Percentiles rank a stretch among this genome's conserved stretches.
Evolutionary conservation across 1,139 yeast genomes (phyloP).

Genomic region (Debaryomycetaceae sp.): DNA sequence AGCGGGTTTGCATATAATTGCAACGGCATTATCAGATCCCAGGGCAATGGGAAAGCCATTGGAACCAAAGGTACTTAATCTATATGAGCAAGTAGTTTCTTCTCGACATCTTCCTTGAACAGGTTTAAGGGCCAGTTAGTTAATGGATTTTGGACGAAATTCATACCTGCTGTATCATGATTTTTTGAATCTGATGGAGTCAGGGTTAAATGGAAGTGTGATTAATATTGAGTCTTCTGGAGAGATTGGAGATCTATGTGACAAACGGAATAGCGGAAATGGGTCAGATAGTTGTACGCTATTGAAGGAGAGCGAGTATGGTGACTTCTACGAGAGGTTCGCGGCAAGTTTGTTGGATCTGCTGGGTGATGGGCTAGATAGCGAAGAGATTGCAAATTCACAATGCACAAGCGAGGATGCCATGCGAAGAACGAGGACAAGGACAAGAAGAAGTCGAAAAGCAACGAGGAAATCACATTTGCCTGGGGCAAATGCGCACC

Average conservation of each 20-base stretch:
- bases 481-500: no score
- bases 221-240: conserved; percentile 10
- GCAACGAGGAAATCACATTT: no score
- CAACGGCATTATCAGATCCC: conserved; percentile 1
- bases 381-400: neutral
- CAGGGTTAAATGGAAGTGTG: conserved; percentile 18
- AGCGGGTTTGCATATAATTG: neutral
- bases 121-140: neutral
- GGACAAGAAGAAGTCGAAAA: no score
- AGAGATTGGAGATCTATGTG: neutral
- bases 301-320: neutral
- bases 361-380: neutral
- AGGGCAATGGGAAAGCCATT: neutral
- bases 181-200: conserved; percentile 29
- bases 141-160: neutral
- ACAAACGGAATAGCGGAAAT: neutral
- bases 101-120: neutral
- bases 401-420: neutral
- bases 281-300: neutral
- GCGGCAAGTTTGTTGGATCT: neutral
- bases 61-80: neutral
- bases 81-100: neutral
- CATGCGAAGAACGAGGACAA: neutral
- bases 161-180: conserved; percentile 22
- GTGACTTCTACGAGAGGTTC: neutral